Conservation (phyloP, 1,139 yeast genomes). For the Debaryomyces sp. region DNA sequence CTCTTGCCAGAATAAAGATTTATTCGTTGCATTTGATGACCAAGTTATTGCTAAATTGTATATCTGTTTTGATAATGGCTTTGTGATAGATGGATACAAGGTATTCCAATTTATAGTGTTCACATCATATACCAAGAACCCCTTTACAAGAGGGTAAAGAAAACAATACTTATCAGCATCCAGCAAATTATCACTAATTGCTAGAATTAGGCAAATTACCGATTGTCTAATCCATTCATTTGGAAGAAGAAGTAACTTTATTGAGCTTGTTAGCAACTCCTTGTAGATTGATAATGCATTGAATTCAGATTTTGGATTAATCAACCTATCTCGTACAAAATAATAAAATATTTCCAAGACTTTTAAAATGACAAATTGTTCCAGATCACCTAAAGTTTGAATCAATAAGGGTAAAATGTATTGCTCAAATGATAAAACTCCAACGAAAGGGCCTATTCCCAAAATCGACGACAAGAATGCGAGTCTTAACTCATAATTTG, state of each 20-base stretch:
- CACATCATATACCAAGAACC: conserved; percentile 77
- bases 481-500: conserved; percentile 65
- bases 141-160: conserved; percentile 78
- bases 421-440: conserved; percentile 81
- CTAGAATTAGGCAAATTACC: conserved; percentile 60
- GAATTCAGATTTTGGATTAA: conserved; percentile 42
- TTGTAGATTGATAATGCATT: conserved; percentile 44
- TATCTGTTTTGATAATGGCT: conserved; percentile 67
- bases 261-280: conserved; percentile 36
- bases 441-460: conserved; percentile 77
- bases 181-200: conserved; percentile 62
- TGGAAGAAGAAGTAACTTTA: conserved; percentile 67
- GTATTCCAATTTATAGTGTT: conserved; percentile 66
- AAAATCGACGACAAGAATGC: conserved; percentile 79
- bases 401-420: conserved; percentile 81
- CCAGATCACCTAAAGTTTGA: conserved; percentile 81
- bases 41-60: conserved; percentile 70
- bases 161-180: conserved; percentile 84
- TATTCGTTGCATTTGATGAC: conserved; percentile 64
- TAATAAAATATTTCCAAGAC: conserved; percentile 64
- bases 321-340: conserved; percentile 35
- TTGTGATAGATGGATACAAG: conserved; percentile 63
- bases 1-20: conserved; percentile 73
- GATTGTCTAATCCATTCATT: conserved; percentile 84
- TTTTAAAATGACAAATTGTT: conserved; percentile 79